Conservation (phyloP, 2,329 filamentous ascomycete species). For the Neurospora sp. region DNA sequence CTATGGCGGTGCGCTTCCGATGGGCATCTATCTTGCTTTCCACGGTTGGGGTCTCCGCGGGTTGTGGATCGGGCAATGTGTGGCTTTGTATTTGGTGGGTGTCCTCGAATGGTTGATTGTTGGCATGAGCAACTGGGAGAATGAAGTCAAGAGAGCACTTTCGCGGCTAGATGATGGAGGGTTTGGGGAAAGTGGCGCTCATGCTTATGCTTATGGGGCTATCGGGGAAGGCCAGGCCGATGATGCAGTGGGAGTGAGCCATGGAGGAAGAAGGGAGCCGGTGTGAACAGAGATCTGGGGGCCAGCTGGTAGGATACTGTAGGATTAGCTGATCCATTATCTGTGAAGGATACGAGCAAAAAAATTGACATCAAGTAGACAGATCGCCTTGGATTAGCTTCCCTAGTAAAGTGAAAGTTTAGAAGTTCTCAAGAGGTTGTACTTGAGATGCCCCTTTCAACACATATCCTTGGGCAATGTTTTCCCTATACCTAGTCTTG, state of each 20-base stretch:
- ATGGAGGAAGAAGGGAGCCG: not conserved
- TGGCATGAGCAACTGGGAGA: constrained; percentile 65
- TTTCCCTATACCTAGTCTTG: too few species aligned
- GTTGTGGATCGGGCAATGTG: constrained; percentile 76
- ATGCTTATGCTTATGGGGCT: not conserved
- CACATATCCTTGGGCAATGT: not conserved
- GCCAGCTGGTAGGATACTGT: not conserved
- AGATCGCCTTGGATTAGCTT: not conserved
- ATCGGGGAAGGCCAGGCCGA: not conserved
- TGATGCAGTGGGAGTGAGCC: not conserved
- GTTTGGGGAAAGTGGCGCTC: not conserved
- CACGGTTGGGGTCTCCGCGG: constrained; percentile 75
- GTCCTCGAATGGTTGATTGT: constrained; percentile 72
- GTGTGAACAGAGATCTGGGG: not conserved
- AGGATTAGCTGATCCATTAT: not conserved
- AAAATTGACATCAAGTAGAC: not conserved
- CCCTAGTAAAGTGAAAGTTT: not conserved
- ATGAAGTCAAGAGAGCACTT: constrained; percentile 62
- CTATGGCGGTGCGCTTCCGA: constrained; percentile 69
- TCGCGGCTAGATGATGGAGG: constrained; percentile 40
- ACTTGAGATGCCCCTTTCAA: not conserved
- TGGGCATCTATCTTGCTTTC: constrained; percentile 79
- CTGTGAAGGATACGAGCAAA: not conserved
- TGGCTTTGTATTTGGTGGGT: constrained; percentile 73
- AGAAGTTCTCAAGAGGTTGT: not conserved